Percentiles rank a stretch among this genome's conserved stretches.
phyloP scores from a whole-genome alignment of 2,329 filamentous ascomycete species.

The Venturia asperata region DNA sequence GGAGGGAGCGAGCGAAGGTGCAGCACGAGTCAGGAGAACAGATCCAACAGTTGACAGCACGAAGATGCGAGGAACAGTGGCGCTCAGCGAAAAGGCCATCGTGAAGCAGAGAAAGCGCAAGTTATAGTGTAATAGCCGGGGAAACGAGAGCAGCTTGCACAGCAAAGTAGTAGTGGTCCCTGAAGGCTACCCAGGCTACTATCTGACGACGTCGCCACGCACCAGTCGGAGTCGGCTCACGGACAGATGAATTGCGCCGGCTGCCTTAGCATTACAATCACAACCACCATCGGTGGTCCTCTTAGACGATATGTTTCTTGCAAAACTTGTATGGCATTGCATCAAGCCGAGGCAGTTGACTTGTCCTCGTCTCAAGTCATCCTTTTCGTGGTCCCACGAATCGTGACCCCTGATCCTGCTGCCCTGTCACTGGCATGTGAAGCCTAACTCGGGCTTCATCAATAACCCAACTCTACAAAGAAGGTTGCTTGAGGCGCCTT shows the following conservation, averaged over 20 bases:
- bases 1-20: conserved; percentile 1
- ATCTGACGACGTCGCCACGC: neutral
- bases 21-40: neutral
- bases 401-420: neutral
- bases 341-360: neutral
- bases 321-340: neutral
- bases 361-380: neutral
- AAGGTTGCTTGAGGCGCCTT: too few species aligned
- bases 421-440: too few species aligned
- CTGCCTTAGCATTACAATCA: neutral
- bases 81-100: conserved; percentile 1
- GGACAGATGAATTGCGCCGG: neutral
- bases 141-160: neutral
- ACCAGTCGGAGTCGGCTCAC: neutral
- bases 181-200: neutral
- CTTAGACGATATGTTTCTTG: neutral
- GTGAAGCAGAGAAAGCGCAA: neutral
- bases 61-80: conserved; percentile 1
- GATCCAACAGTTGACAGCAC: neutral
- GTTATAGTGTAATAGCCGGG: too few species aligned
- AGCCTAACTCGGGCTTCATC: too few species aligned
- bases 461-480: too few species aligned
- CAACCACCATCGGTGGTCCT: neutral
- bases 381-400: neutral
- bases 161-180: neutral